phyloP scores from a whole-genome alignment of 495 filamentous ascomycete genomes.

The Hypoxylon fuscum region DNA sequence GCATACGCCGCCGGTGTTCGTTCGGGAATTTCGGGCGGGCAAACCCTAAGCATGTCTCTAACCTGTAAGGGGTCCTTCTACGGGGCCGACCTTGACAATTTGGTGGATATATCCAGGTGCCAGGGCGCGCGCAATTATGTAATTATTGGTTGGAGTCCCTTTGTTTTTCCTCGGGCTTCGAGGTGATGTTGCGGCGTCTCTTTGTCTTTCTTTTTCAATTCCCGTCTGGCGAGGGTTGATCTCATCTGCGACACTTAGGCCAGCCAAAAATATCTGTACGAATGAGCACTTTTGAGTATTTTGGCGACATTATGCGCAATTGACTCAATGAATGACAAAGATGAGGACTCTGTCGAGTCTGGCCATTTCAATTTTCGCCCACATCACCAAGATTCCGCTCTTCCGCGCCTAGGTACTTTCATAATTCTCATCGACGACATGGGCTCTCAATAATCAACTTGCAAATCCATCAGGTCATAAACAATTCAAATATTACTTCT shows the following conservation, averaged over 20 bases:
- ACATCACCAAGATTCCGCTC: background rate
- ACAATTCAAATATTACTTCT: slow-evolving; percentile 15
- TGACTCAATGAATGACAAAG: background rate
- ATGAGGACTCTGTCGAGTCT: background rate
- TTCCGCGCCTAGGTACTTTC: too few species aligned
- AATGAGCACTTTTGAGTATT: background rate
- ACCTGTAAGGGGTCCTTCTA: slow-evolving; percentile 1
- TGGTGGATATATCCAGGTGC: slow-evolving; percentile 1
- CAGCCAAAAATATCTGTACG: background rate
- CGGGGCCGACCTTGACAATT: slow-evolving; percentile 2
- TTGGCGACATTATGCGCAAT: background rate
- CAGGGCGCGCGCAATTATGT: slow-evolving; percentile 12
- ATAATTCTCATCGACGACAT: too few species aligned
- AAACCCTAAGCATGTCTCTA: background rate
- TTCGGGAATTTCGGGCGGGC: slow-evolving; percentile 16
- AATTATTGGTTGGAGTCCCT: background rate
- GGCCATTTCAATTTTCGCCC: background rate
- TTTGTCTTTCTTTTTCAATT: slow-evolving; percentile 11
- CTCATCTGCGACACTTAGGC: background rate
- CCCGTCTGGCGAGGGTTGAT: slow-evolving; percentile 3
- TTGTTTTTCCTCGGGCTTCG: slow-evolving; percentile 33
- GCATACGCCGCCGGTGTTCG: slow-evolving; percentile 12
- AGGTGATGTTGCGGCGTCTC: background rate
- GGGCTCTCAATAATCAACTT: too few species aligned
- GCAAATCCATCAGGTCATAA: slow-evolving; percentile 10